A percentile compares a stretch with the other conserved stretches of the same genome.
Conservation (phyloP, 1,139 yeast species). For the Suzukiozyma palmioleophila region DNA sequence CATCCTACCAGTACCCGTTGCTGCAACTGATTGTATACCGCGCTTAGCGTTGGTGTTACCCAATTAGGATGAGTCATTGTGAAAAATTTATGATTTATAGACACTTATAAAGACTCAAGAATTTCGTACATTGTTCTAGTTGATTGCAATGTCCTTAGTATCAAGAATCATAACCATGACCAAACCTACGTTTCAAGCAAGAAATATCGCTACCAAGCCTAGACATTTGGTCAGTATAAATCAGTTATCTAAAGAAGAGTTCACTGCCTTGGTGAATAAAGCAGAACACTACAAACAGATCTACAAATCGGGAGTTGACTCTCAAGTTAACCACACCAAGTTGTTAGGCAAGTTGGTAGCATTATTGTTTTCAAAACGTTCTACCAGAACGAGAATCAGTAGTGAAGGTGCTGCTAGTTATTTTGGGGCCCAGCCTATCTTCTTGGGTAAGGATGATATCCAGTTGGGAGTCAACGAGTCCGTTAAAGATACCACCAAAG, state of each 20-base stretch:
- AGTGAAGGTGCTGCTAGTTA: constrained; percentile 92
- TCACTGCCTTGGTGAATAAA: constrained; percentile 60
- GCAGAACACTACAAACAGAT: constrained; percentile 59
- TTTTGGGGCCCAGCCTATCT: constrained; percentile 96
- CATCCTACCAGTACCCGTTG: too few species aligned
- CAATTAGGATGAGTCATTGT: constrained; percentile 9
- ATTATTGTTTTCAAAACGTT: constrained; percentile 79
- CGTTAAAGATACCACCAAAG: constrained; percentile 79
- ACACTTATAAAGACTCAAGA: constrained; percentile 2
- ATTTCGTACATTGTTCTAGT: constrained; percentile 2
- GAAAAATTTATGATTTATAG: constrained; percentile 1
- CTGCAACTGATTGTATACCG: constrained; percentile 8
- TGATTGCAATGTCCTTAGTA: neutral
- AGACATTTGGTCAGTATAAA: constrained; percentile 80
- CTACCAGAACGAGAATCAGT: constrained; percentile 92
- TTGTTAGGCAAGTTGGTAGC: constrained; percentile 81
- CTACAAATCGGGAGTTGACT: constrained; percentile 49
- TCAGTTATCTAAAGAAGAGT: constrained; percentile 68
- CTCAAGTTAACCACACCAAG: constrained; percentile 48
- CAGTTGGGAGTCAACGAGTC: constrained; percentile 95
- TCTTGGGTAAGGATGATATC: constrained; percentile 91
- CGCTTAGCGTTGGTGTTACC: constrained; percentile 10
- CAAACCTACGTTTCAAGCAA: neutral
- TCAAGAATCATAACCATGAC: constrained; percentile 2
- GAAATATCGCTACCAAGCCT: constrained; percentile 18